Evolutionary conservation across 495 filamentous ascomycete species (phyloP).

Genomic region (Neurospora intermedia): DNA sequence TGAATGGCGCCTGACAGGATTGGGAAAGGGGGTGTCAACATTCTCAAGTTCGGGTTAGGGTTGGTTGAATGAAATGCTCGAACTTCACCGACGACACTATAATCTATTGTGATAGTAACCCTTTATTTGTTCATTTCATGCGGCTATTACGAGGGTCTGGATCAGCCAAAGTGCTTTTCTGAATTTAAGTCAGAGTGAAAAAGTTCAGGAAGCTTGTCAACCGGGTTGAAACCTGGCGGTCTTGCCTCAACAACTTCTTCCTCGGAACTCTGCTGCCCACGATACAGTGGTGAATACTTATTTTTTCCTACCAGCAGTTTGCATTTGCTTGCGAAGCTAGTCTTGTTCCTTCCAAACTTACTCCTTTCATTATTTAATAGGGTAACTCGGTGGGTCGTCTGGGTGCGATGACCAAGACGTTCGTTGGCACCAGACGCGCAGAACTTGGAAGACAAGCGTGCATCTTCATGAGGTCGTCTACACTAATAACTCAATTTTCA

Average conservation of each 20-base stretch:
- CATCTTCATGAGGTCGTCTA: no score
- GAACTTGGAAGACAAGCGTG: no score
- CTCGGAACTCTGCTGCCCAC: neutral
- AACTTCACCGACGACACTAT: neutral
- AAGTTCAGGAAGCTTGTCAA: neutral
- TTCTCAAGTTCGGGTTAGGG: neutral
- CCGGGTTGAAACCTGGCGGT: neutral
- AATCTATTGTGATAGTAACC: neutral
- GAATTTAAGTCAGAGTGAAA: neutral
- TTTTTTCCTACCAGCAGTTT: no score
- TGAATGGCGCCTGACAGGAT: neutral
- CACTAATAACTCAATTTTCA: no score
- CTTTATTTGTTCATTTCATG: neutral
- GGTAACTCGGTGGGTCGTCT: no score
- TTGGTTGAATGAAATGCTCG: neutral
- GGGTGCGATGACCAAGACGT: neutral
- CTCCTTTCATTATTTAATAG: no score
- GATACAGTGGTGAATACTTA: neutral
- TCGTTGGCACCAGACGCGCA: neutral
- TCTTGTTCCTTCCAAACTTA: no score
- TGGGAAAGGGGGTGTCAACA: neutral
- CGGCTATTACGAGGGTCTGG: neutral
- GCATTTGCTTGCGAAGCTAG: no score
- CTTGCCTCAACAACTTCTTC: neutral
- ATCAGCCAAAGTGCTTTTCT: neutral